phyloP scores from a whole-genome alignment of 371 early-diverging fungal species.

The Mucor circinelloides region DNA sequence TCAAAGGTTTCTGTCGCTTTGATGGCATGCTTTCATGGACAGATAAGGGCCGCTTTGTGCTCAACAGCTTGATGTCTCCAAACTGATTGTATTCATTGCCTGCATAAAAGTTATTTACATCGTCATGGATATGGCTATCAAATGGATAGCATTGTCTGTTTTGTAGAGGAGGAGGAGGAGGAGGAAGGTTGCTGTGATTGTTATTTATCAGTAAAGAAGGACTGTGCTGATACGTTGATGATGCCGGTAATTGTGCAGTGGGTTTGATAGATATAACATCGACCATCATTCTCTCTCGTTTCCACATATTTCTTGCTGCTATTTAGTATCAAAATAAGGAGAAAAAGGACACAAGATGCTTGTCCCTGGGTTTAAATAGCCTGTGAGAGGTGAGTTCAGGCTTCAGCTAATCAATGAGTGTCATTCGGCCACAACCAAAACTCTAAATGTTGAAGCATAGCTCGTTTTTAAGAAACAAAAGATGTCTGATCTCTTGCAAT shows the following conservation, averaged over 20 bases:
- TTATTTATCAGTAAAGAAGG: not conserved
- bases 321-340: not conserved
- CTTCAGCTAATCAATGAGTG: not conserved
- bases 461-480: too few relatives aligned
- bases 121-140: conserved; percentile 8
- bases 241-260: not conserved
- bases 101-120: conserved; percentile 17
- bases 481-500: not conserved
- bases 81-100: conserved; percentile 8
- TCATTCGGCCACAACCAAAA: not conserved
- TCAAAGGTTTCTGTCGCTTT: not conserved
- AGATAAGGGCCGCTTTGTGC: not conserved
- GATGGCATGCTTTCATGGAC: not conserved
- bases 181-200: not conserved
- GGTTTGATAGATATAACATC: conserved; percentile 14
- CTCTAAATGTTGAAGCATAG: too few relatives aligned
- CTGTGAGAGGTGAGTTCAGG: not conserved
- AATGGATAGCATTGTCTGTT: conserved; percentile 18
- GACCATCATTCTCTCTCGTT: conserved; percentile 28
- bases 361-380: not conserved
- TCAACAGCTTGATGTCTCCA: not conserved
- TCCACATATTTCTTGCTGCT: conserved; percentile 14
- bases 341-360: not conserved
- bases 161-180: conserved; percentile 1
- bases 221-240: not conserved